phyloP scores from a whole-genome alignment of 192 early-diverging fungal genomes.

The Backusella luteola region DNA sequence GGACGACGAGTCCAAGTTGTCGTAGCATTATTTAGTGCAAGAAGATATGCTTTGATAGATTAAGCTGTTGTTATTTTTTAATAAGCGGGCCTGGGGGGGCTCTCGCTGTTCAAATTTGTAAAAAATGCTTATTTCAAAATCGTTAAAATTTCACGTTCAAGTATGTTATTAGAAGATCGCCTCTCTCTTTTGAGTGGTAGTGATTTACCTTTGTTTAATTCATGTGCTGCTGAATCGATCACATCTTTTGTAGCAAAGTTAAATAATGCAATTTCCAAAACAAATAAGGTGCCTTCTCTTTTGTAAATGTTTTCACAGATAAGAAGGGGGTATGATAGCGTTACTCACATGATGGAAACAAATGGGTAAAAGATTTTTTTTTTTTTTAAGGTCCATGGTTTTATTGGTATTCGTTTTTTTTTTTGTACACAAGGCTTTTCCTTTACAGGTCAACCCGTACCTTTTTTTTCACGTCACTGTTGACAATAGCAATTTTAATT shows the following conservation, averaged over 20 bases:
- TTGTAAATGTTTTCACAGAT: no score
- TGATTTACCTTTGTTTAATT: no score
- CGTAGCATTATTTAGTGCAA: not conserved
- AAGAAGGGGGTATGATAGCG: not conserved
- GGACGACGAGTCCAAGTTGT: not conserved
- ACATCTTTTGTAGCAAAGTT: no score
- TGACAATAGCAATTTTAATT: not conserved
- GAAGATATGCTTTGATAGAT: not conserved
- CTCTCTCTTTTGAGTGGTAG: not conserved
- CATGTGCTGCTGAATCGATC: no score
- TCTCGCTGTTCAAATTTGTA: not conserved
- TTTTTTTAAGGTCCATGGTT: not conserved
- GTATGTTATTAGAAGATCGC: not conserved
- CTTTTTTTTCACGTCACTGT: not conserved
- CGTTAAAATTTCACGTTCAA: not conserved
- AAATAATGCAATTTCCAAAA: no score
- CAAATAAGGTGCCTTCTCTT: no score
- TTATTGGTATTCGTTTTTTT: not conserved
- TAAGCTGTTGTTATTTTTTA: not conserved
- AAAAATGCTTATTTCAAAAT: not conserved
- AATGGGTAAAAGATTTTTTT: not conserved
- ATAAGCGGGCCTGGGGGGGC: not conserved
- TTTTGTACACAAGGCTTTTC: not conserved
- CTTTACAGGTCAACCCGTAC: not conserved
- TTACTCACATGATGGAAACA: not conserved